These are phyloP conservation scores for Blastocystis hominis DNA, from an alignment of 352 stramenopile genomes.

Conservation along the genomic window DNA sequence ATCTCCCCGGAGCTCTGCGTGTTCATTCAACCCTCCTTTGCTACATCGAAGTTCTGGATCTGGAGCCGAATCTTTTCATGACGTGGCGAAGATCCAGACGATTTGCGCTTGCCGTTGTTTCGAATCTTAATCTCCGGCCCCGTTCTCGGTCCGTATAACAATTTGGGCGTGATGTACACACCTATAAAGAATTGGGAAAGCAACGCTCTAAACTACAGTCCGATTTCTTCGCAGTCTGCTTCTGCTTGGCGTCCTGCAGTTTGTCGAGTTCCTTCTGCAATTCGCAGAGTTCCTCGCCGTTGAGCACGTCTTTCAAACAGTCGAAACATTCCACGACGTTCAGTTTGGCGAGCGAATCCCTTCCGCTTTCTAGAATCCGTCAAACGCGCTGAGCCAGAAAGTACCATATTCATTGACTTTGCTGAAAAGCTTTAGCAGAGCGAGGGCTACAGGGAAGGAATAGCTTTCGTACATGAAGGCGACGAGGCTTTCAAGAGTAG, in stretches of 20 bases:
- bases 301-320: background rate
- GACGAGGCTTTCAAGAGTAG: background rate
- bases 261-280: background rate
- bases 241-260: background rate
- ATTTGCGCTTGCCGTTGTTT: background rate
- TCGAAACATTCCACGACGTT: background rate
- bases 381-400: background rate
- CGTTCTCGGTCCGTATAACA: background rate
- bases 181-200: background rate
- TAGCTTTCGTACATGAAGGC: background rate
- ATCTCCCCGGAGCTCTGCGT: constrained; percentile 32
- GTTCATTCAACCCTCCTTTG: background rate
- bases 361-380: background rate
- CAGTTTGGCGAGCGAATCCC: background rate
- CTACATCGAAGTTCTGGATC: background rate
- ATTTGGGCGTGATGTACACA: background rate
- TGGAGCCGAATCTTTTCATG: background rate
- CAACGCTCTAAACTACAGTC: background rate
- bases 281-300: background rate
- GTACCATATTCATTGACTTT: constrained; percentile 3
- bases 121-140: background rate
- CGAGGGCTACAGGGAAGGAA: background rate
- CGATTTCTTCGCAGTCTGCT: background rate
- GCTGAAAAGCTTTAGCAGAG: background rate
- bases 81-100: background rate